Conservation (phyloP, 2,329 filamentous ascomycete genomes). For the Paecilomyces niveus region DNA sequence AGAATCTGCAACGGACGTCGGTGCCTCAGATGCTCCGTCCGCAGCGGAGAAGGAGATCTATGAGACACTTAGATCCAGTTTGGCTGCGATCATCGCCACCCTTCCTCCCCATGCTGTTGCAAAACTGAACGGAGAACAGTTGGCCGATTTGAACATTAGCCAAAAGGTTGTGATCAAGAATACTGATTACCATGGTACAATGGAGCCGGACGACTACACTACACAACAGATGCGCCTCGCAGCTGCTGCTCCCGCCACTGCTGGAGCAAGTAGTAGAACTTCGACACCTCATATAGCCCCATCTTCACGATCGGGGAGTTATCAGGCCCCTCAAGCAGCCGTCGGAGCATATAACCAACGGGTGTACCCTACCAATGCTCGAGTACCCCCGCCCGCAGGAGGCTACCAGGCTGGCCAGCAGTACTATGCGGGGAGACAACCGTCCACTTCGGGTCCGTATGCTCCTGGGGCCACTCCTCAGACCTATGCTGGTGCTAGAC, state of each 20-base stretch:
- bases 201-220: slow-evolving; percentile 73
- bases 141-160: slow-evolving; percentile 77
- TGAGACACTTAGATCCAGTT: slow-evolving; percentile 65
- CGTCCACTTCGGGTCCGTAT: slow-evolving; percentile 23
- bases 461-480: slow-evolving; percentile 23
- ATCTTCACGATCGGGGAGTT: slow-evolving; percentile 20
- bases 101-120: slow-evolving; percentile 80
- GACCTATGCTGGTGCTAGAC: slow-evolving; percentile 20
- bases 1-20: slow-evolving; percentile 18
- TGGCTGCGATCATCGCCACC: slow-evolving; percentile 64
- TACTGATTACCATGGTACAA: slow-evolving; percentile 66
- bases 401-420: slow-evolving; percentile 23
- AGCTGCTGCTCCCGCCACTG: slow-evolving; percentile 7
- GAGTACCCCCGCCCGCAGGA: slow-evolving; percentile 17
- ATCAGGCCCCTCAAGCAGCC: slow-evolving; percentile 19
- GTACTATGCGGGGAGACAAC: slow-evolving; percentile 23
- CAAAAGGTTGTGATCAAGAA: slow-evolving; percentile 67
- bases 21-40: slow-evolving; percentile 46
- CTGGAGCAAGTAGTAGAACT: slow-evolving; percentile 23
- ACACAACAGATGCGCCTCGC: slow-evolving; percentile 40
- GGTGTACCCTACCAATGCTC: slow-evolving; percentile 21
- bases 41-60: slow-evolving; percentile 56
- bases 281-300: slow-evolving; percentile 24
- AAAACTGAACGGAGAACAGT: slow-evolving; percentile 75
- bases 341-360: slow-evolving; percentile 27